phyloP scores from a whole-genome alignment of 805 yeast species.

The Suhomyces pyralidae region DNA sequence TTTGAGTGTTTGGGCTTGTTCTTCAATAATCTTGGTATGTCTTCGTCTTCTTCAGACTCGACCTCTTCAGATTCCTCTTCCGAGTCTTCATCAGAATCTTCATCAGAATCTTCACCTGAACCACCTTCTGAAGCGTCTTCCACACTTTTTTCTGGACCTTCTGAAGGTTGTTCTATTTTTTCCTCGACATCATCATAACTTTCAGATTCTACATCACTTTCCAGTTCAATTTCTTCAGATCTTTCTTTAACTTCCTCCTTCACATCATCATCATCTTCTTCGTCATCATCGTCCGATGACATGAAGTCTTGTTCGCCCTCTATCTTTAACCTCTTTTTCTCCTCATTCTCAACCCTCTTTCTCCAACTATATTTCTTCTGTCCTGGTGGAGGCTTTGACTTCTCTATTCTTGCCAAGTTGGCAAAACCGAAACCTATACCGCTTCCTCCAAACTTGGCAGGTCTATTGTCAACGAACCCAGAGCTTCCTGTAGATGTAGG shows the following conservation, averaged over 20 bases:
- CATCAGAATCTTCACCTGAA: slow-evolving; percentile 26
- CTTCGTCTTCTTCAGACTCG: slow-evolving; percentile 23
- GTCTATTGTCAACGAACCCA: slow-evolving; percentile 69
- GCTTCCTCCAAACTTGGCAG: slow-evolving; percentile 54
- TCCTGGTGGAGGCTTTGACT: slow-evolving; percentile 18
- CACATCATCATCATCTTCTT: slow-evolving; percentile 8
- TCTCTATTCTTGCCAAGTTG: slow-evolving; percentile 48
- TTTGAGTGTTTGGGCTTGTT: slow-evolving; percentile 46
- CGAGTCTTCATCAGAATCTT: slow-evolving; percentile 29
- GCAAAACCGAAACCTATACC: slow-evolving; percentile 72
- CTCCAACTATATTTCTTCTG: slow-evolving; percentile 74
- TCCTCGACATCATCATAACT: slow-evolving; percentile 3
- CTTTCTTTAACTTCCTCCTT: slow-evolving; percentile 7
- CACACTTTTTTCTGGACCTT: slow-evolving; percentile 24
- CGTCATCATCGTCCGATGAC: slow-evolving; percentile 31
- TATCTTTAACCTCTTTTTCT: slow-evolving; percentile 34
- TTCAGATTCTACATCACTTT: not conserved
- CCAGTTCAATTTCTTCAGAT: slow-evolving; percentile 15
- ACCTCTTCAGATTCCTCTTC: slow-evolving; percentile 23
- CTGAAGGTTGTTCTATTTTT: slow-evolving; percentile 15
- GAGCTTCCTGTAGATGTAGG: slow-evolving; percentile 24
- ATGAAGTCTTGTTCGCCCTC: slow-evolving; percentile 66
- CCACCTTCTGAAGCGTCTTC: slow-evolving; percentile 29
- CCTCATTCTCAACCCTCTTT: slow-evolving; percentile 34
- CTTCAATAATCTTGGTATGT: slow-evolving; percentile 30